Evolutionary conservation across 371 early-diverging fungal genomes (phyloP), one percentile per base, ranked within the genome.

Genomic region (Mortierella sp.): DNA sequence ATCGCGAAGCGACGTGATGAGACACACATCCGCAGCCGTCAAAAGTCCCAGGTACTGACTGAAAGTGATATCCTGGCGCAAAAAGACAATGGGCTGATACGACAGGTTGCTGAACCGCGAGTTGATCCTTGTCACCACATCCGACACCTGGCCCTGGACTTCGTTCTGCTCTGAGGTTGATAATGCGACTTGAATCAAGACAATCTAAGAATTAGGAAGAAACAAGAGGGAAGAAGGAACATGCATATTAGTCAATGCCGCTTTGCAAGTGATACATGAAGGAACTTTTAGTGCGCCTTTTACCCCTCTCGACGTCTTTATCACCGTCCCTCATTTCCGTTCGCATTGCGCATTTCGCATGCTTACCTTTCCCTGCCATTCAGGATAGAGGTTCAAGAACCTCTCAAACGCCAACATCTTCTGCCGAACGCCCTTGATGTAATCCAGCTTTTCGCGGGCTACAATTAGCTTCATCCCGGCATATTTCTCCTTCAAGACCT

Each of bases 371-470:
- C 92, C 95, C 57, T 89, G 91, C 92, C 94, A 95, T 77, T 98
- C 95, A 9, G 97, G 96, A 71, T 97, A 90, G 46, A 86, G 89
- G 31, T 90, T 88, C 74, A 99, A 87, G 88, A 98, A 97, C 50
- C 89, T 90, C 75, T 97, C 96, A 87, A 94, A 98, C 0, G 97
- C 97, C 26, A 95, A 87, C 80, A 99, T 89, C 90, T 98, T 97
- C 79, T 98, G 96, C 14, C 95, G 93, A 16, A 99, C 97, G 0
- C 99, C 99, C 75, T 98, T 98, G 69, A 98, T 95, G 78, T 96
- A 95, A 84, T 99, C 99, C 74, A 96, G 92, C 89, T 97, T 96
- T 88, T 99, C 99, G 40, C 98, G 92, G 5, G 97, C 98, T 51
- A 99, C 93, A 81, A 99, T 93, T 57, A 99, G 86, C 72, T 93